Percentiles rank a stretch among this genome's conserved stretches.
phyloP scores from a whole-genome alignment of 768 basidiomycete species.

The Rhizopogon sp. region DNA sequence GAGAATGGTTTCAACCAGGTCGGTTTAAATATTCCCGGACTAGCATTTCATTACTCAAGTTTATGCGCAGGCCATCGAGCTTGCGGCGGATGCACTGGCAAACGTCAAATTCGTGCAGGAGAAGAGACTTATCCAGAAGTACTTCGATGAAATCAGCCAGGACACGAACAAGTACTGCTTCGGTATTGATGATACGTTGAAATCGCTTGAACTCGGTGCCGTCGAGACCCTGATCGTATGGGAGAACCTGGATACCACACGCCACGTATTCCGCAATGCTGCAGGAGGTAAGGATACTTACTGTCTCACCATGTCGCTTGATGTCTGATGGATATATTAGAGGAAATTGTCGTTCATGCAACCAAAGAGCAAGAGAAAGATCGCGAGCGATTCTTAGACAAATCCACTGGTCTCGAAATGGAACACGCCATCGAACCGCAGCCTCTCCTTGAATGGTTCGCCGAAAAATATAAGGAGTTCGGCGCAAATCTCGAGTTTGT shows the following conservation, averaged over 20 bases:
- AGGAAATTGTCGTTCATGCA: slow-evolving; percentile 77
- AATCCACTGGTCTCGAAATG: slow-evolving; percentile 94
- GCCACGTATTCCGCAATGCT: slow-evolving; percentile 86
- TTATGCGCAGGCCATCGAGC: slow-evolving; percentile 77
- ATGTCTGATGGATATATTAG: slow-evolving; percentile 30
- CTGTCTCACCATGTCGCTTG: background rate
- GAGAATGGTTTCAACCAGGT: slow-evolving; percentile 99
- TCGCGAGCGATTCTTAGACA: slow-evolving; percentile 92
- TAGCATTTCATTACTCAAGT: slow-evolving; percentile 3
- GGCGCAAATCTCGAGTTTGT: slow-evolving; percentile 95
- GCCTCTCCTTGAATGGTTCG: slow-evolving; percentile 94
- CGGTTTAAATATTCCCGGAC: slow-evolving; percentile 6
- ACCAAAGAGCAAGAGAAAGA: slow-evolving; percentile 88
- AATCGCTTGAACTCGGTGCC: slow-evolving; percentile 92
- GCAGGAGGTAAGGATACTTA: slow-evolving; percentile 60
- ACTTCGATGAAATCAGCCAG: slow-evolving; percentile 99
- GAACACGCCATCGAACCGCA: slow-evolving; percentile 80
- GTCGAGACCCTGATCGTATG: slow-evolving; percentile 98
- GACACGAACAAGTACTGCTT: slow-evolving; percentile 97
- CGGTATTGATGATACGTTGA: slow-evolving; percentile 95
- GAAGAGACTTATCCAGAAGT: slow-evolving; percentile 94
- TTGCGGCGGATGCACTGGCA: slow-evolving; percentile 90
- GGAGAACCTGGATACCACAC: slow-evolving; percentile 93
- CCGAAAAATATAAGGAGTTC: slow-evolving; percentile 98
- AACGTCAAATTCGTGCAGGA: slow-evolving; percentile 99